Evolutionary conservation across 345 rosid genomes (phyloP), one percentile per base, ranked within the genome.

Genomic region (Viola odorata): DNA sequence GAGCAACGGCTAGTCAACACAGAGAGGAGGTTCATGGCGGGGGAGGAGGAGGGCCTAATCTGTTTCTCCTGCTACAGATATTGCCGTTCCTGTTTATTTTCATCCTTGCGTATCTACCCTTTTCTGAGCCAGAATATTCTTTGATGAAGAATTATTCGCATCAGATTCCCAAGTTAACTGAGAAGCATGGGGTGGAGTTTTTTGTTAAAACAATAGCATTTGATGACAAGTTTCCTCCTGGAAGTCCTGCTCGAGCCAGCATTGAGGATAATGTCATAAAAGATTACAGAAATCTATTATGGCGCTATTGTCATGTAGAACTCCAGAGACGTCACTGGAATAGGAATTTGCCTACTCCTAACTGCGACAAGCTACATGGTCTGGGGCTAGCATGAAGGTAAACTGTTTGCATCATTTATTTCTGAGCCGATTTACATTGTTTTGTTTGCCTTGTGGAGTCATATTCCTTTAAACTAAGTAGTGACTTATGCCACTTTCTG

Each of bases 241-340:
- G 92, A 72, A 89, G 87, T 69, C 57, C 85, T 63, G 80, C 76
- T 57, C 81, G 96, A 51, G 82, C 75, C 67, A 76, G 75, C 14
- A 61, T 91, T 10, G 96, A 91, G 76, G 76, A 73, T 57, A 81
- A 62, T 62, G 92, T 91, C 72, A 63, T 87, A 54, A 85, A 77
- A 76, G 96, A 91, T 53, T 84, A 85, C 73, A 89, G 62, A 65
- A 73, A 69, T 64, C 58, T 84, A 81, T 80, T 85, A 41, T 73
- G 81, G 82, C 87, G 91, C 52, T 78, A 80, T 37, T 89, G 98
- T 71, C 83, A 86, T 6, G 42, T 82, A 36, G 98, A 91, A 75
- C 68, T 74, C 68, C 96, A 85, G 73, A 87, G 81, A 74, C 84
- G 83, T 50, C 83, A 75, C 13, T 91, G 95, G 96, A 89, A 70